These are phyloP conservation scores for Fragaria iinumae DNA, from an alignment of 306 rosid genomes.

Conservation along the genomic window DNA sequence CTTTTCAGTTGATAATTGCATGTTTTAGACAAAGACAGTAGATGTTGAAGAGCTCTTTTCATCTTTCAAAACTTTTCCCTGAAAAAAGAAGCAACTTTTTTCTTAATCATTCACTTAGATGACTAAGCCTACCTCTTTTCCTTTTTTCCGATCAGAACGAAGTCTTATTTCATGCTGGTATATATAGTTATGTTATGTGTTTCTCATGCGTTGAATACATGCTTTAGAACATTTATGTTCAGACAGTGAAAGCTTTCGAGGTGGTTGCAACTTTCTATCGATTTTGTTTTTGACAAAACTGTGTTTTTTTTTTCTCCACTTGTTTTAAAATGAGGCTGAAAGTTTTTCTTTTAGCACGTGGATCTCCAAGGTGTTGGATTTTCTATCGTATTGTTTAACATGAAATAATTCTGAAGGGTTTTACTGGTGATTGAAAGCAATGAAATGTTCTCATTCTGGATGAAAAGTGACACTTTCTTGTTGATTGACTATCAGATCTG, in stretches of 20 bases:
- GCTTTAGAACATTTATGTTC: background rate
- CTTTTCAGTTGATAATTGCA: background rate
- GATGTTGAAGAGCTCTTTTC: background rate
- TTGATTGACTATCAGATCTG: background rate
- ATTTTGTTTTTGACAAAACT: background rate
- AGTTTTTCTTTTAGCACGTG: background rate
- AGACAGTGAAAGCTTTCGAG: background rate
- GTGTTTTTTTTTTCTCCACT: background rate
- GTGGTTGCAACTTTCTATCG: background rate
- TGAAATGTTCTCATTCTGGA: background rate
- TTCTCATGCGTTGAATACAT: background rate
- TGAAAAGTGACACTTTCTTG: background rate
- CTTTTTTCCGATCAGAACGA: background rate
- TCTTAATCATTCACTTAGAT: background rate
- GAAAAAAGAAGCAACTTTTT: background rate
- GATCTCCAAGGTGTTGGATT: conserved; percentile 1
- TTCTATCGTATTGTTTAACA: background rate
- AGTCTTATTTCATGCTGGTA: background rate
- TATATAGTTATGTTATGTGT: background rate
- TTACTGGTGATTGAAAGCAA: background rate
- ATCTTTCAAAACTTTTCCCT: background rate
- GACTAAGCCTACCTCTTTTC: background rate
- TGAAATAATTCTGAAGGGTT: background rate
- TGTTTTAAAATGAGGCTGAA: background rate
- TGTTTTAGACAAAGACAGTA: background rate